These are phyloP conservation scores for Coniochaeta pulveracea DNA, from an alignment of 2,329 filamentous ascomycete species.

Conservation along the genomic window DNA sequence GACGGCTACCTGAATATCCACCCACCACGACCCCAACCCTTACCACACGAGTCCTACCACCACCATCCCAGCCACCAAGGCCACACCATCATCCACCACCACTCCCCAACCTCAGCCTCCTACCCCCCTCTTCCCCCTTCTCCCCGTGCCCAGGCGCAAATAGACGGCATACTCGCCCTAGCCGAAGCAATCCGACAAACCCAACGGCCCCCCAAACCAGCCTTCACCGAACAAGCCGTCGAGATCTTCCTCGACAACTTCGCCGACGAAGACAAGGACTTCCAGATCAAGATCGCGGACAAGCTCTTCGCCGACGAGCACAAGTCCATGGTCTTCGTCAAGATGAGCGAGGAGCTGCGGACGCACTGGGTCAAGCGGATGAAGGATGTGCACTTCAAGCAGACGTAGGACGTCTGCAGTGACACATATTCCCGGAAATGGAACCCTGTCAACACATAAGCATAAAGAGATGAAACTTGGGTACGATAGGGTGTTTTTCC, in stretches of 20 bases:
- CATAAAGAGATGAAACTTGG: too few relatives aligned
- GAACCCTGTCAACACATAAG: too few relatives aligned
- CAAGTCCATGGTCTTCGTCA: slow-evolving; percentile 51
- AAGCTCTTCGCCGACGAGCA: slow-evolving; percentile 43
- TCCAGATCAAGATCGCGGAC: slow-evolving; percentile 49
- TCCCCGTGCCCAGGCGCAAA: too few relatives aligned
- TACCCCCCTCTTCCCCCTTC: slow-evolving; percentile 1
- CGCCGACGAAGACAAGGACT: slow-evolving; percentile 41
- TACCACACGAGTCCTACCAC: too few relatives aligned
- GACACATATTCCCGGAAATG: too few relatives aligned
- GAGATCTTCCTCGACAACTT: slow-evolving; percentile 51
- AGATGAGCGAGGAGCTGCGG: slow-evolving; percentile 41
- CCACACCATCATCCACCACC: too few relatives aligned
- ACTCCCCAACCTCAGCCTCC: too few relatives aligned
- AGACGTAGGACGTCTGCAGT: slow-evolving; percentile 8
- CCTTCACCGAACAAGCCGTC: slow-evolving; percentile 46
- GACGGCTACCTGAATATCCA: too few relatives aligned
- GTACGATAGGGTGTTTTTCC: too few relatives aligned
- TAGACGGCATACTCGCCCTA: slow-evolving; percentile 19
- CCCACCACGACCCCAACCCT: too few relatives aligned
- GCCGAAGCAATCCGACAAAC: slow-evolving; percentile 29
- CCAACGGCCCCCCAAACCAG: slow-evolving; percentile 22
- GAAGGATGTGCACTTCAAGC: slow-evolving; percentile 25
- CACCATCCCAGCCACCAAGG: too few relatives aligned
- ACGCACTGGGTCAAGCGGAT: slow-evolving; percentile 45